phyloP scores from a whole-genome alignment of 768 basidiomycete genomes.

The Termitomyces sp. region DNA sequence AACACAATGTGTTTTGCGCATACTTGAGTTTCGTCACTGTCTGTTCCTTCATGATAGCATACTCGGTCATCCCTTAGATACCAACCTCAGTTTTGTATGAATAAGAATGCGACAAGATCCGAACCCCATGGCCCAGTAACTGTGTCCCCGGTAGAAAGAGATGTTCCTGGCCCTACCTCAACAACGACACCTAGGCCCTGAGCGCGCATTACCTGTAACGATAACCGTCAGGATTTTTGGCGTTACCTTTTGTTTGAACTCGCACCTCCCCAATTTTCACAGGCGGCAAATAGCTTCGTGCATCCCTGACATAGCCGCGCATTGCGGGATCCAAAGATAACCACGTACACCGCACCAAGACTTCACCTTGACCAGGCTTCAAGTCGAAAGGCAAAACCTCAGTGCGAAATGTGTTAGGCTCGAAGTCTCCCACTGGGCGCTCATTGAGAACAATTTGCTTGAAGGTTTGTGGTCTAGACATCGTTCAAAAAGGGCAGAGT shows the following conservation, averaged over 20 bases:
- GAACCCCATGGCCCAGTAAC: conserved; percentile 61
- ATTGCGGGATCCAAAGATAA: conserved; percentile 85
- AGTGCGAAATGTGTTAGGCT: conserved; percentile 66
- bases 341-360: conserved; percentile 76
- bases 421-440: conserved; percentile 64
- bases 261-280: conserved; percentile 61
- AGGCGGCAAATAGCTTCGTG: conserved; percentile 66
- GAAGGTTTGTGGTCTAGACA: conserved; percentile 28
- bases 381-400: conserved; percentile 51
- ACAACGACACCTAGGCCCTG: conserved; percentile 63
- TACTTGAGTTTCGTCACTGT: conserved; percentile 50
- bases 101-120: conserved; percentile 15
- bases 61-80: conserved; percentile 71
- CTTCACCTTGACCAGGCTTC: conserved; percentile 45
- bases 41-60: conserved; percentile 54
- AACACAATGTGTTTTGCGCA: conserved; percentile 15
- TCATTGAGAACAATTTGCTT: conserved; percentile 72
- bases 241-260: not conserved
- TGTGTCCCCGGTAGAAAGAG: conserved; percentile 59
- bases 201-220: conserved; percentile 63
- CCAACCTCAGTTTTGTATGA: not conserved
- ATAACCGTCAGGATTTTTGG: not conserved
- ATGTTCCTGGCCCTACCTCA: conserved; percentile 46
- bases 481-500: not conserved
- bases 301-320: conserved; percentile 76